Evolutionary conservation across 129 eudicot species (phyloP).

Genomic region (Flaveria robusta): DNA sequence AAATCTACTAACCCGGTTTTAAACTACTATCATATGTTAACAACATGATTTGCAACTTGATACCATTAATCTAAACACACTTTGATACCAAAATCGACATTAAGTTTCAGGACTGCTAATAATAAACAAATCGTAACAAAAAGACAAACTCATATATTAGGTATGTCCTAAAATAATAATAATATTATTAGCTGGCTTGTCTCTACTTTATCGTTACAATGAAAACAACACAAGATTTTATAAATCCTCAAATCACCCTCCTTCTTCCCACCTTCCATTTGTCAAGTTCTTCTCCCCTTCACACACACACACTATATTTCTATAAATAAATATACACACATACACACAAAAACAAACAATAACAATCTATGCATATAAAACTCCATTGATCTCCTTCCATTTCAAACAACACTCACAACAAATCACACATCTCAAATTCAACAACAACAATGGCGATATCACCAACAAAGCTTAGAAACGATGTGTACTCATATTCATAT

Average conservation of each 20-base stretch:
- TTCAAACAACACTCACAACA: conserved; percentile 12
- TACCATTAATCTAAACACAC: no score
- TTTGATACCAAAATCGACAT: no score
- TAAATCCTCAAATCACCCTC: conserved; percentile 32
- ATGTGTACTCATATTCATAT: conserved; percentile 67
- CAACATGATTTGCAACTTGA: no score
- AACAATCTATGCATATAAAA: conserved; percentile 18
- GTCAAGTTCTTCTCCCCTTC: conserved; percentile 36
- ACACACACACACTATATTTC: background rate
- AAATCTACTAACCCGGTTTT: no score
- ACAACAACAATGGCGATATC: conserved; percentile 46
- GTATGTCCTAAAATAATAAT: conserved; percentile 15
- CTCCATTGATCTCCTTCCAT: background rate
- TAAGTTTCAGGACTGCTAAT: no score
- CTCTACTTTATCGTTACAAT: conserved; percentile 45
- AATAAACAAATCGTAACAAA: background rate
- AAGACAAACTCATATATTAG: background rate
- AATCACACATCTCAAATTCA: background rate
- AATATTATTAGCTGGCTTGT: conserved; percentile 48
- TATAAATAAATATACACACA: background rate
- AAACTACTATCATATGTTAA: no score
- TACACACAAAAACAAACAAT: background rate
- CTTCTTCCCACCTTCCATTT: conserved; percentile 63
- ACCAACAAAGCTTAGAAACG: conserved; percentile 78
- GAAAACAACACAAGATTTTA: conserved; percentile 51